A percentile compares a stretch with the other conserved stretches of the same genome.
phyloP scores from a whole-genome alignment of 164 flowering plant genomes.

The Magnolia kwangsiensis region DNA sequence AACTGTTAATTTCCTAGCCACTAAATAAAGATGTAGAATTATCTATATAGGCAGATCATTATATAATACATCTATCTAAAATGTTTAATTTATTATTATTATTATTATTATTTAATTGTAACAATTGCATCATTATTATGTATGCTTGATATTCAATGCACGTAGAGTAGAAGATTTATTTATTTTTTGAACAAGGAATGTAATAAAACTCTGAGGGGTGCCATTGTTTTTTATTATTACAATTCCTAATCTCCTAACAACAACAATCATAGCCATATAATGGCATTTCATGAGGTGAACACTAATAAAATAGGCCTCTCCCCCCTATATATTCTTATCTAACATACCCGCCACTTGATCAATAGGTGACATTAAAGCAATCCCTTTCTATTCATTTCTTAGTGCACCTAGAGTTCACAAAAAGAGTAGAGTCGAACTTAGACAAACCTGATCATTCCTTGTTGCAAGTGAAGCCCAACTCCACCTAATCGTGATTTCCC shows the following conservation, averaged over 20 bases:
- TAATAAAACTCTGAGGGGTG: background rate
- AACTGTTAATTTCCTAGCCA: too few relatives aligned
- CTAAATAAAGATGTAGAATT: too few relatives aligned
- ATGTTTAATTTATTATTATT: too few relatives aligned
- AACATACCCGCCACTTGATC: background rate
- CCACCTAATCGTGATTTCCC: background rate
- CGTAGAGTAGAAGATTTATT: too few relatives aligned
- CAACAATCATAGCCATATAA: background rate
- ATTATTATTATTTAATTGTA: too few relatives aligned
- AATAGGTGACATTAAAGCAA: too few relatives aligned
- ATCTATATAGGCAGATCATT: too few relatives aligned
- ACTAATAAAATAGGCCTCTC: too few relatives aligned
- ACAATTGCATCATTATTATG: too few relatives aligned
- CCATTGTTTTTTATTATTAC: background rate
- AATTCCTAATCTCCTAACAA: background rate
- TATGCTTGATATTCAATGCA: too few relatives aligned
- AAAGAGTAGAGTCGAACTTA: constrained; percentile 6
- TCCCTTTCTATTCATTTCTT: background rate
- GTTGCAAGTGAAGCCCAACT: background rate
- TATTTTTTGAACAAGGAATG: background rate
- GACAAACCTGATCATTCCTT: constrained; percentile 6
- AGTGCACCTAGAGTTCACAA: background rate
- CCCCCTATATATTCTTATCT: background rate
- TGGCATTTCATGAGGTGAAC: too few relatives aligned
- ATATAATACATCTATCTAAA: too few relatives aligned